phyloP scores from a whole-genome alignment of 345 rosid genomes.

The Moringa oleifera region DNA sequence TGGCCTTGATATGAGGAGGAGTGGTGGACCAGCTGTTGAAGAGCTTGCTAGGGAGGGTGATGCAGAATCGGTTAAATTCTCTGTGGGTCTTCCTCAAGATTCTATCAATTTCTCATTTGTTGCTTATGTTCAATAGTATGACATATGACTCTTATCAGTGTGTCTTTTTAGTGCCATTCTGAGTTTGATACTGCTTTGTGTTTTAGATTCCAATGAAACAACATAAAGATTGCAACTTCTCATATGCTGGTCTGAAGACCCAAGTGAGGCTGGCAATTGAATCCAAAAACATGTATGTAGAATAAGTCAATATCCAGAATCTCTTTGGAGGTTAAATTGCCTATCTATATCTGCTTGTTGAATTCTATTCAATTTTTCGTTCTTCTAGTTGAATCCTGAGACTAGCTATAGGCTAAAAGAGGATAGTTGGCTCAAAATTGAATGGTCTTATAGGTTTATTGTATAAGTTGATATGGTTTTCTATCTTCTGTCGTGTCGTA shows the following conservation, averaged over 20 bases:
- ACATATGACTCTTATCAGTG: background rate
- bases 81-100: slow-evolving; percentile 38
- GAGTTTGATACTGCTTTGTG: slow-evolving; percentile 10
- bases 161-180: slow-evolving; percentile 1
- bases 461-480: background rate
- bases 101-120: background rate
- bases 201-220: slow-evolving; percentile 79
- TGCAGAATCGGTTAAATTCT: slow-evolving; percentile 64
- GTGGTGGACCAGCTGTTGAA: slow-evolving; percentile 97
- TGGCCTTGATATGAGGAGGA: slow-evolving; percentile 83
- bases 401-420: no score
- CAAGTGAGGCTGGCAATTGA: slow-evolving; percentile 92
- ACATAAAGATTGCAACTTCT: slow-evolving; percentile 90
- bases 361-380: background rate
- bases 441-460: no score
- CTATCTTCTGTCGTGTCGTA: background rate
- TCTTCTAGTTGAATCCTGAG: no score
- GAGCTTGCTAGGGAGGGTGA: slow-evolving; percentile 89
- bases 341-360: slow-evolving; percentile 1
- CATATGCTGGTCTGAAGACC: slow-evolving; percentile 95
- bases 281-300: slow-evolving; percentile 67
- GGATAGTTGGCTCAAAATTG: no score
- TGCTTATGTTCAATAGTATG: slow-evolving; percentile 6
- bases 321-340: slow-evolving; percentile 13
- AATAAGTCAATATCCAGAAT: background rate